These are phyloP conservation scores for Microdochium nivale DNA, from an alignment of 2,329 filamentous ascomycete species.

Conservation along the genomic window DNA sequence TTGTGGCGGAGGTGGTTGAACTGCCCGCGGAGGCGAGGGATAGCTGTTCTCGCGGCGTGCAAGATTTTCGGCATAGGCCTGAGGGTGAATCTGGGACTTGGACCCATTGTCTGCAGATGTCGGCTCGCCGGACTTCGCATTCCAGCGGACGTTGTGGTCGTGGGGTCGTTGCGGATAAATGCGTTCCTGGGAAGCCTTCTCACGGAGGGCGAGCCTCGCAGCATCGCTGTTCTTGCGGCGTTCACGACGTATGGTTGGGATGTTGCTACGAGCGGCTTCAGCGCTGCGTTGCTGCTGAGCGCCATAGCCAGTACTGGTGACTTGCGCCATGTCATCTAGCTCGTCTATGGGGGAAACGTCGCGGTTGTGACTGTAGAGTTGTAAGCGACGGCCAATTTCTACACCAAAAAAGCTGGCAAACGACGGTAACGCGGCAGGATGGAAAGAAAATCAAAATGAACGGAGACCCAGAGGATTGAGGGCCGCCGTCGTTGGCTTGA, in stretches of 20 bases:
- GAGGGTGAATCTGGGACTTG: slow-evolving; percentile 47
- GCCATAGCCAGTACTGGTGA: slow-evolving; percentile 10
- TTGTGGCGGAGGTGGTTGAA: slow-evolving; percentile 14
- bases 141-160: slow-evolving; percentile 45
- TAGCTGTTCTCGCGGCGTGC: slow-evolving; percentile 16
- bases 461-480: background rate
- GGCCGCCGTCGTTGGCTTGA: background rate
- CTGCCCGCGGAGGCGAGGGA: slow-evolving; percentile 15
- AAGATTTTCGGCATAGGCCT: slow-evolving; percentile 33
- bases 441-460: background rate
- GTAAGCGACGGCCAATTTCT: too few relatives aligned
- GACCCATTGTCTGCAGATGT: slow-evolving; percentile 47
- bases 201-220: slow-evolving; percentile 25
- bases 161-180: slow-evolving; percentile 19
- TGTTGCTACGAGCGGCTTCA: slow-evolving; percentile 27
- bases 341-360: slow-evolving; percentile 48
- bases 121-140: slow-evolving; percentile 58
- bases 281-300: slow-evolving; percentile 11
- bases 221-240: slow-evolving; percentile 35
- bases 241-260: slow-evolving; percentile 44
- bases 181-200: slow-evolving; percentile 27
- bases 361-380: slow-evolving; percentile 9
- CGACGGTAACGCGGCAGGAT: background rate
- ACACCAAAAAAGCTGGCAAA: background rate
- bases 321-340: slow-evolving; percentile 25